These are phyloP conservation scores for Spiromastix sp. DNA, from an alignment of 2,329 filamentous ascomycete genomes.

Conservation along the genomic window DNA sequence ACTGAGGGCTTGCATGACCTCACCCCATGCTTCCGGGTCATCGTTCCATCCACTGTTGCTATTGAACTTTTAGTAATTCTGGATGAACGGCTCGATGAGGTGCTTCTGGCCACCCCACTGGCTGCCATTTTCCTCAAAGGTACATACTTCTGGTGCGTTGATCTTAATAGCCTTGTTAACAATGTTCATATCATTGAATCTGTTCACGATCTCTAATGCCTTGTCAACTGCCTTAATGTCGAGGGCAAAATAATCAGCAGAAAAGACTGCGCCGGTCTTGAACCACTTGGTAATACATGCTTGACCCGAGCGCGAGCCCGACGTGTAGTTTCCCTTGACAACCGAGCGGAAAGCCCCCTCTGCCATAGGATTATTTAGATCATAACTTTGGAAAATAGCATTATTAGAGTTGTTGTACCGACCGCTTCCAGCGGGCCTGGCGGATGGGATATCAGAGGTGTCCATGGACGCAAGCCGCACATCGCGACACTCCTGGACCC, in stretches of 20 bases:
- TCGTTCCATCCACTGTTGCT: slow-evolving; percentile 34
- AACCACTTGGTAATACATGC: slow-evolving; percentile 31
- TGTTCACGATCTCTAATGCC: slow-evolving; percentile 26
- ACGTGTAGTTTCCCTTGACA: slow-evolving; percentile 19
- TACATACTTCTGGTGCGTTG: slow-evolving; percentile 28
- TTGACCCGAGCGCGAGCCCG: slow-evolving; percentile 22
- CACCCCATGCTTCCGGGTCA: slow-evolving; percentile 19
- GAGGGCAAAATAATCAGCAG: slow-evolving; percentile 24
- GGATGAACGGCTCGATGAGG: slow-evolving; percentile 31
- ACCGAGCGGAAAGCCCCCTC: slow-evolving; percentile 7
- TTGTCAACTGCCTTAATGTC: slow-evolving; percentile 30
- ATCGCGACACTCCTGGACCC: slow-evolving; percentile 6
- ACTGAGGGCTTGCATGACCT: slow-evolving; percentile 35
- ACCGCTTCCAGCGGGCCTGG: slow-evolving; percentile 3
- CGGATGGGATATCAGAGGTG: slow-evolving; percentile 3
- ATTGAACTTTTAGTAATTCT: slow-evolving; percentile 36
- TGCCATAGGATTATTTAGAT: slow-evolving; percentile 3
- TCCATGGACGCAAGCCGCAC: slow-evolving; percentile 5
- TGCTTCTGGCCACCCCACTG: slow-evolving; percentile 12
- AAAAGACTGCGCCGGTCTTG: slow-evolving; percentile 27
- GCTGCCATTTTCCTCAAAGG: slow-evolving; percentile 8
- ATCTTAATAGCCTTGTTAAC: slow-evolving; percentile 24
- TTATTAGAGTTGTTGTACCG: slow-evolving; percentile 5
- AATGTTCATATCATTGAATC: slow-evolving; percentile 24
- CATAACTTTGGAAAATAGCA: neutral